Evolutionary conservation across 148 eudicot species (phyloP).

Genomic region (Rhododendron molle): DNA sequence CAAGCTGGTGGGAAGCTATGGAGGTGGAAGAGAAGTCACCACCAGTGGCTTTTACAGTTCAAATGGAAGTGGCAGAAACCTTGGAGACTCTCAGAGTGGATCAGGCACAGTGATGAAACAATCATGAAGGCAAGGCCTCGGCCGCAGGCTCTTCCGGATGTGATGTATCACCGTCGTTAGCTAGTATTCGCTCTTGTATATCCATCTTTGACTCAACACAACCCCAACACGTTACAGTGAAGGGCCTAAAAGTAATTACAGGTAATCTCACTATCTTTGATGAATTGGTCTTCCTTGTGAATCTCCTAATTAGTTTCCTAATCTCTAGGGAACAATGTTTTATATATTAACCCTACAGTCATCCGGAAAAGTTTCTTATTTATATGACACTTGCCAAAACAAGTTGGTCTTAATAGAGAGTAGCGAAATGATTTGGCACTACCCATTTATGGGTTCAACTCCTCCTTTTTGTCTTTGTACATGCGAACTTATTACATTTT

Average conservation of each 20-base stretch:
- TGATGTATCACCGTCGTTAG: slow-evolving; percentile 33
- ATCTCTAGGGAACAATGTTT: background rate
- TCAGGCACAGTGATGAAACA: slow-evolving; percentile 95
- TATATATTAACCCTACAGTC: background rate
- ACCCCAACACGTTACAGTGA: slow-evolving; percentile 34
- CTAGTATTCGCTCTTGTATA: slow-evolving; percentile 23
- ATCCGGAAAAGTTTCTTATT: background rate
- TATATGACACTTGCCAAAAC: background rate
- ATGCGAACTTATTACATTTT: background rate
- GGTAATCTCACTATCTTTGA: slow-evolving; percentile 29
- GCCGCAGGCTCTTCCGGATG: slow-evolving; percentile 62
- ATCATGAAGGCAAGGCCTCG: slow-evolving; percentile 77
- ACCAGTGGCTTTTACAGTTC: slow-evolving; percentile 93
- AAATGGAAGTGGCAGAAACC: slow-evolving; percentile 99
- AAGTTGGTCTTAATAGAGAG: background rate
- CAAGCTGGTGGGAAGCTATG: slow-evolving; percentile 91
- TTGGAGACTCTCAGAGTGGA: slow-evolving; percentile 95
- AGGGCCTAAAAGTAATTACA: slow-evolving; percentile 31
- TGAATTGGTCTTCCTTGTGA: background rate
- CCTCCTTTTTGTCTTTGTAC: background rate
- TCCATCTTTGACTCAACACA: slow-evolving; percentile 31
- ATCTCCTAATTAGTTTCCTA: background rate
- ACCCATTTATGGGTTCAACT: background rate
- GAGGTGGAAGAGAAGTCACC: slow-evolving; percentile 99
- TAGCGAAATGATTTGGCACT: background rate